A percentile compares a stretch with the other conserved stretches of the same genome.
Evolutionary conservation across 225 moss, liverwort and hornwort species (phyloP).

Genomic region (Straminergon stramineum): DNA sequence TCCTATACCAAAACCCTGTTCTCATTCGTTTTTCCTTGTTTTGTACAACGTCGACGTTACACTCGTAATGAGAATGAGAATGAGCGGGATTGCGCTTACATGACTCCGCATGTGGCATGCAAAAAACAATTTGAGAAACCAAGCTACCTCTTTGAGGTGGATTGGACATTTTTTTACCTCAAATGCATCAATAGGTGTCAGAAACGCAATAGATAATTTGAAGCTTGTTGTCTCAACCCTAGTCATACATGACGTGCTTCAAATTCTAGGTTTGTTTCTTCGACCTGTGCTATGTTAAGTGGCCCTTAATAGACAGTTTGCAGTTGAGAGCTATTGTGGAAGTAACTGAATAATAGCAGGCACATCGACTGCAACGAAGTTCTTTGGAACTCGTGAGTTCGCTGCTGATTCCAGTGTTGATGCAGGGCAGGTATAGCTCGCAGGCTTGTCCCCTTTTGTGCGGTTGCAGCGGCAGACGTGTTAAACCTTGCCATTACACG

Average conservation of each 20-base stretch:
- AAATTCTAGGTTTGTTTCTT: background rate
- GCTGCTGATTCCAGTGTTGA: conserved; percentile 14
- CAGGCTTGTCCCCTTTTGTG: conserved; percentile 90
- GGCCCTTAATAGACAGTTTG: background rate
- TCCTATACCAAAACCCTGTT: background rate
- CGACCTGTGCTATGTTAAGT: background rate
- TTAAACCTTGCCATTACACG: conserved; percentile 94
- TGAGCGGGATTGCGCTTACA: background rate
- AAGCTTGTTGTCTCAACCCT: background rate
- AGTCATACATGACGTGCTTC: background rate
- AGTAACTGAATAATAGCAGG: background rate
- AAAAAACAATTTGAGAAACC: background rate
- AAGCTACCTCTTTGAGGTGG: background rate
- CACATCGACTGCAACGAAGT: background rate
- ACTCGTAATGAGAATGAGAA: background rate
- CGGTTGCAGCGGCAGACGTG: conserved; percentile 89
- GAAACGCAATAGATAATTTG: background rate
- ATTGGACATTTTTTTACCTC: background rate
- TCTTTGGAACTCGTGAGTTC: background rate
- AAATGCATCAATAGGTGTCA: background rate
- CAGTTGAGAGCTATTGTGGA: background rate
- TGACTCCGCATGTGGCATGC: background rate
- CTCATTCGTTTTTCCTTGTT: background rate
- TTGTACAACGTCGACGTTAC: background rate
- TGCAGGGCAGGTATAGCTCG: conserved; percentile 72